phyloP scores from a whole-genome alignment of 768 basidiomycete species.

The Suillus sp. region DNA sequence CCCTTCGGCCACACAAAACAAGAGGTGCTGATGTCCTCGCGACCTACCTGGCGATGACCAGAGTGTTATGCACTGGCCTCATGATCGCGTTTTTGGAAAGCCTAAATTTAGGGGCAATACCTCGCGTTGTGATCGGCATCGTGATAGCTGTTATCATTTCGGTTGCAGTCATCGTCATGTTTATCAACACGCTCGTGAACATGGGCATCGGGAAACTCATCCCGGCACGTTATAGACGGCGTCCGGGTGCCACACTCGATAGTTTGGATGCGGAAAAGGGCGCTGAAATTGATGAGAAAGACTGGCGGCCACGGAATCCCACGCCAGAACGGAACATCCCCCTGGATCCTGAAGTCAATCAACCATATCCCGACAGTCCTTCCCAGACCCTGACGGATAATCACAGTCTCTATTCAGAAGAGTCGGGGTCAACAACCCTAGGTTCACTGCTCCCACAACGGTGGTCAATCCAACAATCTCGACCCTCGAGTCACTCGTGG shows the following conservation, averaged over 20 bases:
- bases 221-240: slow-evolving; percentile 23
- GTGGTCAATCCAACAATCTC: slow-evolving; percentile 36
- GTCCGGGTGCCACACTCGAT: slow-evolving; percentile 16
- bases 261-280: slow-evolving; percentile 33
- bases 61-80: slow-evolving; percentile 69
- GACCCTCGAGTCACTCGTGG: slow-evolving; percentile 30
- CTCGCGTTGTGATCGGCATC: slow-evolving; percentile 79
- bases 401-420: slow-evolving; percentile 32
- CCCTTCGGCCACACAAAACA: slow-evolving; percentile 65
- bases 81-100: slow-evolving; percentile 76
- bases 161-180: slow-evolving; percentile 66
- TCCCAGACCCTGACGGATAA: slow-evolving; percentile 27
- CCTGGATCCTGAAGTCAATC: slow-evolving; percentile 43
- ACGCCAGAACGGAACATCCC: slow-evolving; percentile 50
- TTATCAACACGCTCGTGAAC: slow-evolving; percentile 66
- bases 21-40: slow-evolving; percentile 72
- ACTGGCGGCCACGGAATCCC: slow-evolving; percentile 49
- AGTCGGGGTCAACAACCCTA: slow-evolving; percentile 38
- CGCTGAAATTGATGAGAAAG: slow-evolving; percentile 21
- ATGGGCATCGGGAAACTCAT: slow-evolving; percentile 37
- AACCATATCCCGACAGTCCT: slow-evolving; percentile 46
- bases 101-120: slow-evolving; percentile 68
- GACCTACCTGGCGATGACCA: slow-evolving; percentile 63
- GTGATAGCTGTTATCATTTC: slow-evolving; percentile 73
- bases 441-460: slow-evolving; percentile 36